Evolutionary conservation across 768 basidiomycete species (phyloP), one percentile per base, ranked within the genome.

Genomic region (Tulasnella sp.): DNA sequence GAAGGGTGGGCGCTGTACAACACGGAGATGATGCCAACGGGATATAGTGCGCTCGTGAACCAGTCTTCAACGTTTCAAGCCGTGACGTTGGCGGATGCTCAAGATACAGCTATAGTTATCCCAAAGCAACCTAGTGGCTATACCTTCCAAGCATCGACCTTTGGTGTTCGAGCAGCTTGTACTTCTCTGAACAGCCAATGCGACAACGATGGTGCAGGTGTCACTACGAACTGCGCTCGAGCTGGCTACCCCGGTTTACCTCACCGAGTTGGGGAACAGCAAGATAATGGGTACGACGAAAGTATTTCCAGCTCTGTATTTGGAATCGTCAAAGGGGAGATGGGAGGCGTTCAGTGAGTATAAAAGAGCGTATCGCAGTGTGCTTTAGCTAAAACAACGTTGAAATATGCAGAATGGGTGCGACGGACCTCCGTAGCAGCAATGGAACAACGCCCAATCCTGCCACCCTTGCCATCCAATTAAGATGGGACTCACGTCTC

Each of bases 1-100:
- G 64, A 69, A 69, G 64, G 64, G 28, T 69, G 64, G 64, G 64
- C 64, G 28, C 64, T 69, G 64, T 69, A 5, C 34, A 31, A 69
- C 64, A 28, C 31, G 18, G 64, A 69, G 34, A 69, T 69, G 64
- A 69, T 69, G 64, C 64, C 28, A 34, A 69, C 37, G 28, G 64
- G 64, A 5, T 69, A 37, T 28, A 34, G 12, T 28, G 64, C 64
- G 14, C 64, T 69, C 64, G 34, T 28, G 24, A 69, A 69, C 64
- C 4, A 69, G 64, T 69, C 64, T 37, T 69, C 64, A 31, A 69
- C 64, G 64, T 69, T 69, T 37, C 64, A 69, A 28, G 24, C 37
- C 1, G 31, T 69, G 18, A 69, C 64, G 5, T 37, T 69, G 64
- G 34, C 28, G 12, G 64, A 69, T 37, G 64, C 64, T 6, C 64